Conservation (phyloP, 2,329 filamentous ascomycete genomes). For the Alternaria atra region DNA sequence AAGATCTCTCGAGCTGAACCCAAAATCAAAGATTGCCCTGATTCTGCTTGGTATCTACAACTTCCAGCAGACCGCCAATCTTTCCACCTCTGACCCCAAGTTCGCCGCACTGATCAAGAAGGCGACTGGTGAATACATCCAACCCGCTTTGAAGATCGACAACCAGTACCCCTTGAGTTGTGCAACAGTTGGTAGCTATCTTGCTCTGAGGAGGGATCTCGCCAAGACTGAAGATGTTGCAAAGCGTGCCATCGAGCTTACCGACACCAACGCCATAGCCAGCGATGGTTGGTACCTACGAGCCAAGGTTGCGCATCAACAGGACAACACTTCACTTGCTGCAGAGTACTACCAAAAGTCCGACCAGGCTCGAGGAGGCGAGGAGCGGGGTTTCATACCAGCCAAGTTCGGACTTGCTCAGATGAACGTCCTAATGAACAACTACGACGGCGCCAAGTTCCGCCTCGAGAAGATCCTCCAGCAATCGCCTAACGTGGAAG, state of each 20-base stretch:
- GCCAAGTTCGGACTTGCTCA: conserved; percentile 96
- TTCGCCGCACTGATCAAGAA: conserved; percentile 89
- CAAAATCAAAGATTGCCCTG: conserved; percentile 87
- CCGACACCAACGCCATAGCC: conserved; percentile 94
- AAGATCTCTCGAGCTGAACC: conserved; percentile 80
- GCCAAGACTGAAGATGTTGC: conserved; percentile 85
- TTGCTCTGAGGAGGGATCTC: conserved; percentile 82
- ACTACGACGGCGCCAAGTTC: conserved; percentile 91
- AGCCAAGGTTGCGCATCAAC: conserved; percentile 88
- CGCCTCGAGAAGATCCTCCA: conserved; percentile 94
- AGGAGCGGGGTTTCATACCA: conserved; percentile 89
- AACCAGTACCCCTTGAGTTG: conserved; percentile 90
- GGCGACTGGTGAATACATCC: conserved; percentile 93
- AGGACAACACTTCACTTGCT: conserved; percentile 76
- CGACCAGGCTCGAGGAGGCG: conserved; percentile 88
- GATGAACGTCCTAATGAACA: conserved; percentile 82
- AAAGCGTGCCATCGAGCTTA: conserved; percentile 92
- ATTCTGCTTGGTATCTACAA: conserved; percentile 91
- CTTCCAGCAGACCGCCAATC: conserved; percentile 83
- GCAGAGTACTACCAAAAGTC: conserved; percentile 88
- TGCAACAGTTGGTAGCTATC: conserved; percentile 89
- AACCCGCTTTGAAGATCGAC: conserved; percentile 92
- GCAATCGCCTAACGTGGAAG: conserved; percentile 82
- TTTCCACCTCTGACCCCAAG: conserved; percentile 82
- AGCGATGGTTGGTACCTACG: conserved; percentile 98